Base-by-base conservation (phyloP, 768 basidiomycete species). In the Tephrocybe sp. region DNA sequence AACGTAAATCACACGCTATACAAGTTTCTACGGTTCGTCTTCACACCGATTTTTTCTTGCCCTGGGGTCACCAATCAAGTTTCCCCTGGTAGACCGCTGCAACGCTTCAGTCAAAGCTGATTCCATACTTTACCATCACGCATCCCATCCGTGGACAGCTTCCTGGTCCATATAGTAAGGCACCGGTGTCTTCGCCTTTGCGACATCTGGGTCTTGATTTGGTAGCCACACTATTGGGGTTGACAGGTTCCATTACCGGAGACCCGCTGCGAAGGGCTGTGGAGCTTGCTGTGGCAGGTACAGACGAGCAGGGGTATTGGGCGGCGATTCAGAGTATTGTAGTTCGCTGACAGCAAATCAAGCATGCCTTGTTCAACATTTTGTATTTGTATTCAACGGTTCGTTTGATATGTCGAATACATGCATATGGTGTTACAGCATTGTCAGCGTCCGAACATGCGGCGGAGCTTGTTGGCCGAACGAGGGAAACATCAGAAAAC, bases 91-190 rank as follows among this genome's bases (percentile, higher is more conserved):
- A 85, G 84, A 64, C 71, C n/a, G 63, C 81, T 55, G 40, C 67
- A 31, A 60, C 71, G 38, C 65, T 92, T 41, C 72, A 74, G 50
- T 74, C 80, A 15, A 82, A 86, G 19, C 71, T 95, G 6, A 68
- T 77, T 9, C 92, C 93, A 16, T 97, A 83, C 69, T 97, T 97
- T 69, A 74, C 73, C 59, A 75, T 94, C 38, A 70, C 67, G 9
- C 93, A 97, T 63, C 74, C 89, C n/a, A 69, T 70, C 23, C 86
- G 84, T 41, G 94, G 93, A 8, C 70, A 74, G 47, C 61, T 94
- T 25, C 68, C 71, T 13, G 95, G 94, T 0, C 94, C 94, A 19
- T 97, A 84, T 68, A 65, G 70, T 45, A 87, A 80, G 62, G 69
- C 97, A n/a, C 76, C 80, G 12, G 29, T 49, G 2, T 53, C 68